Percentiles rank a stretch among this genome's conserved stretches.
Conservation (phyloP, 208 protist species). For the Leishmania lainsoni region DNA sequence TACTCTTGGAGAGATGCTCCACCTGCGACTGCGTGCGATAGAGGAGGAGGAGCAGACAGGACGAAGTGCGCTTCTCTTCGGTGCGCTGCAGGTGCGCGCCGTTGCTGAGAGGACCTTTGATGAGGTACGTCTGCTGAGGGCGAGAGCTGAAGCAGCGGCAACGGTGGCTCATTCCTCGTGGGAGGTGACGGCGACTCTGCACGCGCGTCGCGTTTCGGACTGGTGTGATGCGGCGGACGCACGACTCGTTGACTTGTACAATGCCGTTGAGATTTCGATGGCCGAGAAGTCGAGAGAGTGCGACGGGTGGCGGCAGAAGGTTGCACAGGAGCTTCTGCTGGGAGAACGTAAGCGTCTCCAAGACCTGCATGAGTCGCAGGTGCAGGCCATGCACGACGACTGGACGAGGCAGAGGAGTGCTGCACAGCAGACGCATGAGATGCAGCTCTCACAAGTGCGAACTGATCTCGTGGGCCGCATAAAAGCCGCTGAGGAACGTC, state of each 20-base stretch:
- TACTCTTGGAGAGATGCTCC: neutral
- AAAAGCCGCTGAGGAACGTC: slow-evolving; percentile 4
- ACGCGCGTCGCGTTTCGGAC: neutral
- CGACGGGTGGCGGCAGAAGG: neutral
- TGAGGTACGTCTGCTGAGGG: neutral
- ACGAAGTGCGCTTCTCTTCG: slow-evolving; percentile 4
- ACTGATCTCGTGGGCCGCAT: slow-evolving; percentile 5
- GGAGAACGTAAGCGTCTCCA: neutral
- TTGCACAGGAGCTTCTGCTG: neutral
- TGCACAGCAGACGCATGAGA: slow-evolving; percentile 11
- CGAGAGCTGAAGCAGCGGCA: neutral
- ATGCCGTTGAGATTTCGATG: neutral
- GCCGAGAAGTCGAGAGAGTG: neutral
- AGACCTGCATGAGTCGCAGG: neutral
- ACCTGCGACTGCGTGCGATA: neutral
- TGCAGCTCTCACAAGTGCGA: slow-evolving; percentile 19
- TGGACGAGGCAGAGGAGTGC: slow-evolving; percentile 13
- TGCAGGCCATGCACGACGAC: slow-evolving; percentile 9
- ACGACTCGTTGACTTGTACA: neutral
- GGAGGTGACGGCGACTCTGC: neutral
- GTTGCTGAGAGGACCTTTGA: neutral
- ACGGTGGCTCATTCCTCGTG: neutral
- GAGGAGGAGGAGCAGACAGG: slow-evolving; percentile 1
- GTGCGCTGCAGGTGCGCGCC: neutral
- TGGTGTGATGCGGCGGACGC: slow-evolving; percentile 1